Evolutionary conservation across 108 stramenopile genomes (phyloP).

Genomic region (Poteriospumella lacustris): DNA sequence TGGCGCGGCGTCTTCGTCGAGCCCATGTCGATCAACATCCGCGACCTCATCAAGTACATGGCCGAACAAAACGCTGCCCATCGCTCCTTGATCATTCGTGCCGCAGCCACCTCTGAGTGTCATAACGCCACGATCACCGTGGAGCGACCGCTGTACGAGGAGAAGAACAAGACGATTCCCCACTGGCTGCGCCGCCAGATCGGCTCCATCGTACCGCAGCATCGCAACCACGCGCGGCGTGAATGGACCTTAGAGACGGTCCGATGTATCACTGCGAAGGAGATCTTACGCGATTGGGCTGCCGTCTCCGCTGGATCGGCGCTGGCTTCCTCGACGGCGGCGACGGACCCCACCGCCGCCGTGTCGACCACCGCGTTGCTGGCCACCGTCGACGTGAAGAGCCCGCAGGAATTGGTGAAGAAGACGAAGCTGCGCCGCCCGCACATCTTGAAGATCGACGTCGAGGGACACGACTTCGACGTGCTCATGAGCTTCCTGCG

Average conservation of each 20-base stretch:
- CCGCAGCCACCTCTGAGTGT: neutral
- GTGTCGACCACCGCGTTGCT: neutral
- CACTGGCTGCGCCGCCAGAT: conserved; percentile 12
- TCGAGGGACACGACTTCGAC: conserved; percentile 4
- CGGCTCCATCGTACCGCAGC: neutral
- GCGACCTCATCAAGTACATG: conserved; percentile 5
- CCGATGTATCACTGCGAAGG: conserved; percentile 1
- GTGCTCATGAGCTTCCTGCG: neutral
- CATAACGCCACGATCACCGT: neutral
- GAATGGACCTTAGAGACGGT: conserved; percentile 11
- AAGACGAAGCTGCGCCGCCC: neutral
- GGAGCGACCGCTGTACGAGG: conserved; percentile 1
- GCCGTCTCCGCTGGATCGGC: neutral
- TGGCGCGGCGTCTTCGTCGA: conserved; percentile 16
- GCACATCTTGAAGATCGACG: conserved; percentile 14
- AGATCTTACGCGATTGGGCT: neutral
- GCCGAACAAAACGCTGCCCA: neutral
- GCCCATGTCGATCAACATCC: neutral
- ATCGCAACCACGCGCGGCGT: neutral
- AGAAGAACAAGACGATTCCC: conserved; percentile 1
- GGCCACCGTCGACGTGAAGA: no score
- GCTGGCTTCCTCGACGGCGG: neutral
- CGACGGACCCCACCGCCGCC: neutral
- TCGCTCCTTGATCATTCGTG: neutral
- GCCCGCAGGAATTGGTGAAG: neutral